phyloP scores from a whole-genome alignment of 1,139 yeast genomes.

The Saccharomyces pastorianus region DNA sequence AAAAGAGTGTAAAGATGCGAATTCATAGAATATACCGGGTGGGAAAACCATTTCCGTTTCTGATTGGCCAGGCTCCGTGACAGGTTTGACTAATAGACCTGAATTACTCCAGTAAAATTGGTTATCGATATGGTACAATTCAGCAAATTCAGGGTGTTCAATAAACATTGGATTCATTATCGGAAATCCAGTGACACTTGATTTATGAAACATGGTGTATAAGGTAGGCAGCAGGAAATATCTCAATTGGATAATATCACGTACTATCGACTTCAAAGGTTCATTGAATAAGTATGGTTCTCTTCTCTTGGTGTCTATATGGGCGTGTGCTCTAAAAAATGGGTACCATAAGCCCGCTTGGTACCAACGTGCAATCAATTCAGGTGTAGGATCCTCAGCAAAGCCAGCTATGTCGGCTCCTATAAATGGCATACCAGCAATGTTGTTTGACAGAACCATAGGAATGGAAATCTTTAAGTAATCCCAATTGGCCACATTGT shows the following conservation, averaged over 20 bases:
- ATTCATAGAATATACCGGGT: conserved; percentile 43
- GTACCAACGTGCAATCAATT: conserved; percentile 84
- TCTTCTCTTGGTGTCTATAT: conserved; percentile 81
- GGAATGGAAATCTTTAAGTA: conserved; percentile 74
- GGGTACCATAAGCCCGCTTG: conserved; percentile 96
- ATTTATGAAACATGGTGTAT: conserved; percentile 71
- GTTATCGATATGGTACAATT: conserved; percentile 58
- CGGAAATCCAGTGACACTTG: conserved; percentile 58
- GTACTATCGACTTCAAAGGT: conserved; percentile 58
- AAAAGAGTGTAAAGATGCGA: conserved; percentile 34
- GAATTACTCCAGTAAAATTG: conserved; percentile 70
- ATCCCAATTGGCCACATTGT: conserved; percentile 89
- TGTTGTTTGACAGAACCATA: conserved; percentile 73
- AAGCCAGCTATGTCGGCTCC: conserved; percentile 98
- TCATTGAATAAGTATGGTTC: conserved; percentile 88
- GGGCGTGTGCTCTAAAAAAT: conserved; percentile 93
- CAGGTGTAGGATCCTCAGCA: conserved; percentile 79
- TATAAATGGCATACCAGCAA: conserved; percentile 83
- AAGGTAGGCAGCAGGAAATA: conserved; percentile 69
- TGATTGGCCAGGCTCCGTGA: conserved; percentile 48
- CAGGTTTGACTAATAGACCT: conserved; percentile 77
- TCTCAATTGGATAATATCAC: conserved; percentile 64
- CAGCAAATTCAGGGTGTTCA: conserved; percentile 46
- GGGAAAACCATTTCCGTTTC: conserved; percentile 53
- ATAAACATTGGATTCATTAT: conserved; percentile 70